Percentiles rank a stretch among this genome's conserved stretches.
These are phyloP conservation scores for Escovopsis sp. DNA, from an alignment of 2,329 filamentous ascomycete genomes.

Conservation along the genomic window DNA sequence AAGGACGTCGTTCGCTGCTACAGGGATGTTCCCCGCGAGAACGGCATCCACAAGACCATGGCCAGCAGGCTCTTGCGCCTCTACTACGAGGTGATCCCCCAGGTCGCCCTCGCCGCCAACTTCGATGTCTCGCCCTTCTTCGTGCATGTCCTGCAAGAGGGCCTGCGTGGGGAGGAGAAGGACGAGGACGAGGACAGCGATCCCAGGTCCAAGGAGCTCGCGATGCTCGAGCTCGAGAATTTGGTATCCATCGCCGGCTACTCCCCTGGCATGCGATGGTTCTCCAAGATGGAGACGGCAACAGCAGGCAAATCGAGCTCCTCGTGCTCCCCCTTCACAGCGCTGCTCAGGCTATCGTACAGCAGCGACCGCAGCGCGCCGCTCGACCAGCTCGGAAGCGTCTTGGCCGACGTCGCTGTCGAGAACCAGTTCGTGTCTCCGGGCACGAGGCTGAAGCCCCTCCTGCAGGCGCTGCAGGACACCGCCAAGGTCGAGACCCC, in stretches of 20 bases:
- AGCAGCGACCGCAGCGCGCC: constrained; percentile 16
- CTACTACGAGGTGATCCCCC: constrained; percentile 75
- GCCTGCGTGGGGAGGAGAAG: constrained; percentile 36
- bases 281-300: constrained; percentile 55
- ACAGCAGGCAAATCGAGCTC: constrained; percentile 19
- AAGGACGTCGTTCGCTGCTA: constrained; percentile 67
- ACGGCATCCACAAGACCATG: constrained; percentile 62
- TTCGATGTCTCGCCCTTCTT: constrained; percentile 77
- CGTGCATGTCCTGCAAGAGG: constrained; percentile 47
- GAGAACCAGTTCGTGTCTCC: constrained; percentile 52
- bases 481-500: constrained; percentile 8
- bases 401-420: constrained; percentile 44
- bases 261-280: constrained; percentile 83
- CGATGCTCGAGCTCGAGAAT: constrained; percentile 63
- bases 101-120: constrained; percentile 64
- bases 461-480: constrained; percentile 22
- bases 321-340: constrained; percentile 49
- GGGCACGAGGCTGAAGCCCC: constrained; percentile 30
- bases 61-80: constrained; percentile 62
- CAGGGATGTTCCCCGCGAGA: constrained; percentile 49
- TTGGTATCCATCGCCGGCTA: constrained; percentile 65
- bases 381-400: constrained; percentile 31
- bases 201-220: constrained; percentile 34
- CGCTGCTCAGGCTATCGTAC: constrained; percentile 38
- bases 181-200: constrained; percentile 20